These are phyloP conservation scores for Westerdykella sp. DNA, from an alignment of 2,329 filamentous ascomycete species.

Conservation along the genomic window DNA sequence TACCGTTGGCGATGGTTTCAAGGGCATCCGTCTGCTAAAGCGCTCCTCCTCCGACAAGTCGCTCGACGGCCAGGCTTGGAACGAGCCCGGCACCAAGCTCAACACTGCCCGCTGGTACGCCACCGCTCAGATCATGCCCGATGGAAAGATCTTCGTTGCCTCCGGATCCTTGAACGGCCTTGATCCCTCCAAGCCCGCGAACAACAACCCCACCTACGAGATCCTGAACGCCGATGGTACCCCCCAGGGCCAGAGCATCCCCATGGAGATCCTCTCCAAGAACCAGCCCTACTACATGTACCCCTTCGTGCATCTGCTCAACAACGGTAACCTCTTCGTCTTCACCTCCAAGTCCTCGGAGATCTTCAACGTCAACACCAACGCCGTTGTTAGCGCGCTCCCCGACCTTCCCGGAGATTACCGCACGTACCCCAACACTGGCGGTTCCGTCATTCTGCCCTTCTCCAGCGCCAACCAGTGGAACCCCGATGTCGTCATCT, in stretches of 20 bases:
- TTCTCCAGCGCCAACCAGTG: conserved; percentile 48
- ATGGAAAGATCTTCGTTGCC: conserved; percentile 54
- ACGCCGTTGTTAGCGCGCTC: conserved; percentile 42
- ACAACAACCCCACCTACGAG: conserved; percentile 61
- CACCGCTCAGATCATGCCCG: conserved; percentile 53
- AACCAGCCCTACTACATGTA: conserved; percentile 62
- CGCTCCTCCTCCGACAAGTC: conserved; percentile 41
- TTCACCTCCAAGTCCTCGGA: conserved; percentile 53
- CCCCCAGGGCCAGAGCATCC: conserved; percentile 43
- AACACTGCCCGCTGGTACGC: conserved; percentile 55
- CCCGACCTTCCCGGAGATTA: conserved; percentile 52
- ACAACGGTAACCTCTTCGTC: conserved; percentile 52
- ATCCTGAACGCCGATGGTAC: conserved; percentile 48
- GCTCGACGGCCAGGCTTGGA: conserved; percentile 48
- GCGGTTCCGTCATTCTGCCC: conserved; percentile 52
- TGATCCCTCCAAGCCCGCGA: conserved; percentile 49
- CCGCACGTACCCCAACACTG: conserved; percentile 57
- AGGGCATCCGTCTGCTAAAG: conserved; percentile 50
- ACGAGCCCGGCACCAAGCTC: conserved; percentile 51
- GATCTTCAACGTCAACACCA: conserved; percentile 47
- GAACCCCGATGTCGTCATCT: conserved; percentile 51
- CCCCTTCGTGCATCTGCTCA: conserved; percentile 55
- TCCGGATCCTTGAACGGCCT: conserved; percentile 56
- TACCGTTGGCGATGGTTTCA: conserved; percentile 55
- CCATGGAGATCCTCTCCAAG: conserved; percentile 50